phyloP scores from a whole-genome alignment of 495 filamentous ascomycete genomes.

The Letharia columbiana region DNA sequence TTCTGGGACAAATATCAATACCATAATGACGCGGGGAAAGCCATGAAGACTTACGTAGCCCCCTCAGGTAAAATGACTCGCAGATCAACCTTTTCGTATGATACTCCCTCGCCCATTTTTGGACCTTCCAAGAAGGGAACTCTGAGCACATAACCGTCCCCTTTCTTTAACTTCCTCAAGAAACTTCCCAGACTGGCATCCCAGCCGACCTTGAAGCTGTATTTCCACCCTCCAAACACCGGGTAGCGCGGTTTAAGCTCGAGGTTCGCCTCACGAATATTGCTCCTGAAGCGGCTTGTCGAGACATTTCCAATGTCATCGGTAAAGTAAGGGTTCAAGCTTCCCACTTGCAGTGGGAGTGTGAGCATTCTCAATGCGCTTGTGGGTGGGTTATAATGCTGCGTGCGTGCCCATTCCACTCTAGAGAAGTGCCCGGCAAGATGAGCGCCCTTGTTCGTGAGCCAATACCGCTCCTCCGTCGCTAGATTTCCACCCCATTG shows the following conservation, averaged over 20 bases:
- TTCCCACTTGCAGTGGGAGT: slow-evolving; percentile 69
- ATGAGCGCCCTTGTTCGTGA: slow-evolving; percentile 76
- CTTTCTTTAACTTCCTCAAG: slow-evolving; percentile 50
- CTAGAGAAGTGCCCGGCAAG: slow-evolving; percentile 79
- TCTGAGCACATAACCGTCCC: slow-evolving; percentile 71
- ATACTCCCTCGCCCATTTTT: slow-evolving; percentile 70
- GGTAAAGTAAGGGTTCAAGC: slow-evolving; percentile 80
- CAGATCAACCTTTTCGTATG: slow-evolving; percentile 73
- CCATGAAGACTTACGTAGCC: slow-evolving; percentile 55
- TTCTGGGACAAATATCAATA: slow-evolving; percentile 34
- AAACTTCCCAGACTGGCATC: slow-evolving; percentile 72
- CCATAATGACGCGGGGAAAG: slow-evolving; percentile 23
- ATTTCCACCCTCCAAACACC: slow-evolving; percentile 95
- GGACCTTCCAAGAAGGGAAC: slow-evolving; percentile 95
- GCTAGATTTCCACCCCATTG: slow-evolving; percentile 98
- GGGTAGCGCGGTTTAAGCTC: slow-evolving; percentile 91
- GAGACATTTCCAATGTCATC: slow-evolving; percentile 97
- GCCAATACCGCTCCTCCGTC: slow-evolving; percentile 85
- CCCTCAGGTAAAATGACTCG: slow-evolving; percentile 86
- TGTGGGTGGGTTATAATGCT: slow-evolving; percentile 67
- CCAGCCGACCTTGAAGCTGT: slow-evolving; percentile 92
- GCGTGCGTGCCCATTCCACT: slow-evolving; percentile 67
- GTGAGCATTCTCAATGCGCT: slow-evolving; percentile 74
- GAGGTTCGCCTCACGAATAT: slow-evolving; percentile 62
- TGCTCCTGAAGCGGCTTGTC: slow-evolving; percentile 79